Base-by-base conservation (phyloP, 208 protist species). In the Balamuthia mandrillaris region DNA sequence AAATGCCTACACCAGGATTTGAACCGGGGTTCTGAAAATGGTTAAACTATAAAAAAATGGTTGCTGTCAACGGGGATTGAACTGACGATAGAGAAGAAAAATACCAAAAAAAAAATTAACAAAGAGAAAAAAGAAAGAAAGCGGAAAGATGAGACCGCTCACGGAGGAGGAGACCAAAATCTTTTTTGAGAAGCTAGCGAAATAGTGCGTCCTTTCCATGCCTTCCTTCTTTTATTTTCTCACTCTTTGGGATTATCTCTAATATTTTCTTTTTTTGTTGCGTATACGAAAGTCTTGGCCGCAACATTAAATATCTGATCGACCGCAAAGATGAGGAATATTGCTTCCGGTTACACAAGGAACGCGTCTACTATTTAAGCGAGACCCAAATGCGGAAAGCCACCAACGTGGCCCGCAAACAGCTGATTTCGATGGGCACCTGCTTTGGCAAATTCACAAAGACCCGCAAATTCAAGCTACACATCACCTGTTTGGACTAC, bases 401-500 rank as follows among this genome's bases (percentile, higher is more conserved):
- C 65, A 84, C 85, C 12, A 88, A 86, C 66, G 81, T 95, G 12
- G 86, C 84, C 41, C 81, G 88, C n/a, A 88, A 95, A 9, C 58
- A 91, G 74, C 83, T 97, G 18, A 47, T 92, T 3, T 49, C 56
- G 35, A 78, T 96, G 42, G 95, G 95, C 39, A 88, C 81, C 18
- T 95, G 93, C 87, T 94, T 97, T 78, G 95, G 95, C 35, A 96
- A 95, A 77, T 96, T 97, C 86, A 96, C 94, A 21, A 95, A 95
- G 83, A 89, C 81, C 24, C 79, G 88, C 63, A 95, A 96, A 87
- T 96, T 97, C 87, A 87, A 87, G 35, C 87, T 96, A 68, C 92
- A 96, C 65, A 72, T 96, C 21, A 97, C 95, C 29, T 92, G 89
- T 79, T 90, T 97, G 5, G 93, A 96, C 86, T 92, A 94, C 86